Evolutionary conservation across 2,329 filamentous ascomycete genomes (phyloP).

Genomic region (Aspergillus sp.): DNA sequence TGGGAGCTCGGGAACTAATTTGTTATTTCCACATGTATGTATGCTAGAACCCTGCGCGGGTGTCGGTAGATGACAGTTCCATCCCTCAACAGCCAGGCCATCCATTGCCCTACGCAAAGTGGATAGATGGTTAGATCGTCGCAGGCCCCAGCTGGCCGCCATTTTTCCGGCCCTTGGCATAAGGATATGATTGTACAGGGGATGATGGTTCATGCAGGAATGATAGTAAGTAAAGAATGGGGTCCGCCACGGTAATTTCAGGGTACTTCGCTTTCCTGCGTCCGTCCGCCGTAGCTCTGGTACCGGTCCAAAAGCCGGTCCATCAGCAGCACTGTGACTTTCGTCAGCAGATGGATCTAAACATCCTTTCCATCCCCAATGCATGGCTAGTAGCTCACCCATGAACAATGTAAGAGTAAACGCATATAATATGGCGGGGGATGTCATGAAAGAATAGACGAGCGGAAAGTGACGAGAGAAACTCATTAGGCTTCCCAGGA

Average conservation of each 20-base stretch:
- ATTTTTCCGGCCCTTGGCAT: not conserved
- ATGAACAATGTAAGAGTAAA: slow-evolving; percentile 35
- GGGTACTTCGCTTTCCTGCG: slow-evolving; percentile 26
- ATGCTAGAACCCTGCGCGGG: slow-evolving; percentile 4
- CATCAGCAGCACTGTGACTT: slow-evolving; percentile 30
- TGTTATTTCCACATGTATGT: slow-evolving; percentile 2
- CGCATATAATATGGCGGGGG: slow-evolving; percentile 41
- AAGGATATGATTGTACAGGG: not conserved
- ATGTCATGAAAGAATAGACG: slow-evolving; percentile 44
- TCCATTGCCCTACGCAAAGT: not conserved
- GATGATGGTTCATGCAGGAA: not conserved
- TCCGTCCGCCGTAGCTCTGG: slow-evolving; percentile 23
- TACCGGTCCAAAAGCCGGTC: slow-evolving; percentile 40
- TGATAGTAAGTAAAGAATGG: not conserved
- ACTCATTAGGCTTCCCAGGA: slow-evolving; percentile 32
- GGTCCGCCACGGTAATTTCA: slow-evolving; percentile 11
- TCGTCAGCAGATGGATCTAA: slow-evolving; percentile 18
- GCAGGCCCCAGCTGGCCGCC: not conserved
- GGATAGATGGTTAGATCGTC: not conserved
- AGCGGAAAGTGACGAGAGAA: slow-evolving; percentile 37
- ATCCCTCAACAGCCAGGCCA: slow-evolving; percentile 1
- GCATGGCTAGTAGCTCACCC: slow-evolving; percentile 25
- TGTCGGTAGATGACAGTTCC: slow-evolving; percentile 11
- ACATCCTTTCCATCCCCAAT: not conserved
- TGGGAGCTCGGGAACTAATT: slow-evolving; percentile 6